Evolutionary conservation across 257 asterid genomes (phyloP).

Genomic region (Capsicum baccatum): DNA sequence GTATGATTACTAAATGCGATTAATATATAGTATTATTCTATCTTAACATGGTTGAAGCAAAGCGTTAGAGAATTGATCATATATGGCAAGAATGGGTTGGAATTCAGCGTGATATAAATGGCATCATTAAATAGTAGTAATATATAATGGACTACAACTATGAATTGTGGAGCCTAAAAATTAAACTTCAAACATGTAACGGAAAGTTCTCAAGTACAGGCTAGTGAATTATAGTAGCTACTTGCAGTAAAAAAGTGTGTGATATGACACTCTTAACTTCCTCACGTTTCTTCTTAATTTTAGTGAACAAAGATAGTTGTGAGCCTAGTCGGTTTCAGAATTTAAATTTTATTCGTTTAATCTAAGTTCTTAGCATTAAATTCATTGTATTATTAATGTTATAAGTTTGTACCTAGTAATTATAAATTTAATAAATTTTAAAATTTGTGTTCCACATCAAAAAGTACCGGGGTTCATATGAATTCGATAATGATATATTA

Average conservation of each 20-base stretch:
- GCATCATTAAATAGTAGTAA: neutral
- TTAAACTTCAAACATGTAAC: neutral
- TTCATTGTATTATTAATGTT: neutral
- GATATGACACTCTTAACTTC: slow-evolving; percentile 22
- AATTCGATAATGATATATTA: too few relatives aligned
- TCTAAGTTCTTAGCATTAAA: neutral
- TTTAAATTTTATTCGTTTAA: neutral
- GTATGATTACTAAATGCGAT: neutral
- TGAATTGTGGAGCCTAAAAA: neutral
- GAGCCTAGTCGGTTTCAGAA: neutral
- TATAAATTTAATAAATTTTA: neutral
- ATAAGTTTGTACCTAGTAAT: neutral
- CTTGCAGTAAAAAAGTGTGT: neutral
- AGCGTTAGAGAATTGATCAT: neutral
- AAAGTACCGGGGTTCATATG: neutral
- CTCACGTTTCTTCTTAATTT: neutral
- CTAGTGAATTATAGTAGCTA: neutral
- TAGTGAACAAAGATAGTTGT: neutral
- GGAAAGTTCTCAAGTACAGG: neutral
- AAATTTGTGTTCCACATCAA: neutral
- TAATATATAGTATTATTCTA: neutral
- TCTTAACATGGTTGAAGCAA: neutral
- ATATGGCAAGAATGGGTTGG: neutral
- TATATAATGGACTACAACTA: slow-evolving; percentile 16
- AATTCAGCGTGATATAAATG: slow-evolving; percentile 19